Base-by-base conservation (phyloP, 2,329 filamentous ascomycete species). In the Ceratocystis harringtonii region DNA sequence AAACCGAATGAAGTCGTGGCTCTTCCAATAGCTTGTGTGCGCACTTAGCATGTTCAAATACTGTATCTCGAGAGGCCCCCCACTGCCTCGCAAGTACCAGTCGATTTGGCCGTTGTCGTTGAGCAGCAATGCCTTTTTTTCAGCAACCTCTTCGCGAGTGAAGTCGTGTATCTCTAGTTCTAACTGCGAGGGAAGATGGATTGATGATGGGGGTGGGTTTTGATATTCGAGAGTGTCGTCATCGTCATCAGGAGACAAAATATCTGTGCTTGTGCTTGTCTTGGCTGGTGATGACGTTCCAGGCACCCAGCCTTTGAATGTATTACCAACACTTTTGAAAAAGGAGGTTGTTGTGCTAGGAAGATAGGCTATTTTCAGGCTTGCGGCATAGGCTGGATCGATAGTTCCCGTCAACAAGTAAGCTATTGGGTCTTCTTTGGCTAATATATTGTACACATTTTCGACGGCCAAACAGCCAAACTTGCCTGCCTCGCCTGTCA, bases 91-190 rank as follows among this genome's bases (percentile, higher is more conserved):
- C 61, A 99, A 77, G 71, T 87, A 95, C 75, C 85, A 99, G 73
- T 99, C 94, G 50, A 99, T 86, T 75, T 99, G 94, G 0, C 92
- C 92, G 69, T 97, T 97, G 71, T 99, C 94, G 70, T 99, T 99
- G 3, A 99, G 82, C 6, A 96, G 74, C 68, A 85, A 87, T 69
- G 92, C 91, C 70, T 92, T 87, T 73, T 87, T 90, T 77, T 97
- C 94, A 0, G 92, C 92, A 64, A 95, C 83, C 71, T 96, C 92
- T 74, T 97, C 92, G 2, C 90, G 83, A 0, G 88, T 88, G 73
- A 99, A 99, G 73, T 99, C 89, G 72, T 97, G 94, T 0, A 92
- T 92, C 72, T 97, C 92, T 63, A 99, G 81, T 74, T 99, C 94
- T n/a, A 97, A 77, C 70, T 84, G 84, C 17, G 81, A 86, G 0